Evolutionary conservation across 176 grass and related monocot genomes (phyloP).

Genomic region (Pharus latifolius): DNA sequence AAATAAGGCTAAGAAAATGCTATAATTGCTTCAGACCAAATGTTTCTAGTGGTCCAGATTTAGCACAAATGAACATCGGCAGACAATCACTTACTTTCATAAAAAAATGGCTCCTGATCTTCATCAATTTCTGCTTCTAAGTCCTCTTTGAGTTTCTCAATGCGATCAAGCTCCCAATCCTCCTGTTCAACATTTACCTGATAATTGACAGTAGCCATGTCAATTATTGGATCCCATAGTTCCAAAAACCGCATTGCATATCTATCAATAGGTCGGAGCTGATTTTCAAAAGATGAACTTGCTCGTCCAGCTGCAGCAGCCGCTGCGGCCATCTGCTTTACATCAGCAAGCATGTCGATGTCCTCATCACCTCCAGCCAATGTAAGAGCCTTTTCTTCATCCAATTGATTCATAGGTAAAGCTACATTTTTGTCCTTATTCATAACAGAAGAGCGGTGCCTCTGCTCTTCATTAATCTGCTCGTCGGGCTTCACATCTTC

Average conservation of each 20-base stretch:
- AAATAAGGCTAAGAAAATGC: not conserved
- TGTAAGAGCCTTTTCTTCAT: constrained; percentile 67
- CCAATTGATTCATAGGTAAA: constrained; percentile 34
- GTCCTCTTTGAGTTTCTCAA: constrained; percentile 96
- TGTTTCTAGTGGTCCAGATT: not conserved
- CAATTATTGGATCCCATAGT: constrained; percentile 86
- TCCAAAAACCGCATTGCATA: constrained; percentile 98
- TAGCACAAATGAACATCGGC: not conserved
- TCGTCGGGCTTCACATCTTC: constrained; percentile 68
- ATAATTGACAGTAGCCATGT: constrained; percentile 63
- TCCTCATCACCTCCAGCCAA: constrained; percentile 78
- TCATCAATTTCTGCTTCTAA: constrained; percentile 98
- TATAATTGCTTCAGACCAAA: not conserved
- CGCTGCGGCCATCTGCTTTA: constrained; percentile 93
- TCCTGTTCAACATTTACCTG: constrained; percentile 71
- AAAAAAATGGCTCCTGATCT: constrained; percentile 91
- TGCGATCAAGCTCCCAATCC: constrained; percentile 98
- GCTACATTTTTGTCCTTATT: constrained; percentile 45
- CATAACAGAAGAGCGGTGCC: constrained; percentile 28
- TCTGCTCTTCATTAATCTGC: constrained; percentile 54
- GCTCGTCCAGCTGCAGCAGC: constrained; percentile 89
- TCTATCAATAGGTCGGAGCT: constrained; percentile 92
- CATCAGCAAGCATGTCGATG: constrained; percentile 96
- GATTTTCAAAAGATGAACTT: constrained; percentile 96
- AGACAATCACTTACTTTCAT: constrained; percentile 66